Base-by-base conservation (phyloP, 129 eudicot species). In the Ambrosia trifida region DNA sequence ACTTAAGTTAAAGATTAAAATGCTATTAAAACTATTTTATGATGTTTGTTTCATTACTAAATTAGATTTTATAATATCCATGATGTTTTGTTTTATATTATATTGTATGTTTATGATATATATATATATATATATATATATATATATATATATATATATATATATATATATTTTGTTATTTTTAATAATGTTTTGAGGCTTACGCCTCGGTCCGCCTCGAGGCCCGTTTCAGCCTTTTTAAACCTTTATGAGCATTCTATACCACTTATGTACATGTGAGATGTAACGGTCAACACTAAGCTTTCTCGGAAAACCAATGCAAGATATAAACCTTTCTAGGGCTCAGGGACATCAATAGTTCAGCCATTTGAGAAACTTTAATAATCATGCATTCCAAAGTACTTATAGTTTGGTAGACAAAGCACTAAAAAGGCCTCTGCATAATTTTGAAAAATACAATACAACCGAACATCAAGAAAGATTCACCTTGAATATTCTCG, bases 251-350 rank as follows among this genome's bases (percentile, higher is more conserved):
- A 51, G 7, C 35, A 35, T 4, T 33, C 49, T 52, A 52, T 36
- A 69, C 36, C 33, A 36, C 30, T 68, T 32, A 52, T 52, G 74
- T 20, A 64, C 51, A 38, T 53, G n/a, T n/a, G n/a, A n/a, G n/a
- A n/a, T n/a, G 35, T 6, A 49, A 49, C 14, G 13, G 72, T n/a
- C 38, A 31, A 10, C 47, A 4, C 73, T 50, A 20, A 7, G 35
- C 51, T 18, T 35, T 69, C 47, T 69, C 49, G 11, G 24, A 33
- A 32, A 33, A 49, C 16, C 18, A 31, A 68, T 49, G 50, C 46
- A 68, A 9, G 11, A 68, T 5, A 51, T 50, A 52, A 69, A 32
- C 63, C 33, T 69, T 69, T 69, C 44, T 69, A 33, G 19, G 30
- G 18, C 43, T 32, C 28, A n/a, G 9, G 50, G 32, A 14, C 72